phyloP scores from a whole-genome alignment of 441 rosid genomes.

The Pelargonium cotyledonis region DNA sequence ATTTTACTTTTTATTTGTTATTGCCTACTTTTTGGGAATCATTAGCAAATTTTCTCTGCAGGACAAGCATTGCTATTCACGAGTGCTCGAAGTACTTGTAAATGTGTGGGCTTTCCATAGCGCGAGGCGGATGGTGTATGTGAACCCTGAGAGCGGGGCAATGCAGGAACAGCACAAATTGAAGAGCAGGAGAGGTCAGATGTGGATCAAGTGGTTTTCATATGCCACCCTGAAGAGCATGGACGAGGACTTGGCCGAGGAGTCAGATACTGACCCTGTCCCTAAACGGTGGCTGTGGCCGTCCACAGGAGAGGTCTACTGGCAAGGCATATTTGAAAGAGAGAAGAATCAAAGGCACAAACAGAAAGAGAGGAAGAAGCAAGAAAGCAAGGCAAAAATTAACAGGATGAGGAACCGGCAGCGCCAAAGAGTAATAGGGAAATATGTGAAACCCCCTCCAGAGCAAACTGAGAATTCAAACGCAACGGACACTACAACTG shows the following conservation, averaged over 20 bases:
- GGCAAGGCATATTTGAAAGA: constrained; percentile 72
- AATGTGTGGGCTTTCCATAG: constrained; percentile 98
- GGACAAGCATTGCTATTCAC: constrained; percentile 89
- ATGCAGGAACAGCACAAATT: constrained; percentile 79
- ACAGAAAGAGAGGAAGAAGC: constrained; percentile 73
- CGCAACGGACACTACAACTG: constrained; percentile 20
- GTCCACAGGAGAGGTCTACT: constrained; percentile 74
- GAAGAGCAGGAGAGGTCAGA: constrained; percentile 51
- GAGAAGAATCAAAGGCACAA: constrained; percentile 52
- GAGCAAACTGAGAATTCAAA: constrained; percentile 38
- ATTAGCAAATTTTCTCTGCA: constrained; percentile 18
- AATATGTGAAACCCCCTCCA: constrained; percentile 67
- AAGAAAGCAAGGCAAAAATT: constrained; percentile 56
- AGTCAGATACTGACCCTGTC: constrained; percentile 70
- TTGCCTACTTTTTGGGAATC: background rate
- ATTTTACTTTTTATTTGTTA: background rate
- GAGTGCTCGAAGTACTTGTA: constrained; percentile 80
- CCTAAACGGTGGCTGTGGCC: constrained; percentile 87
- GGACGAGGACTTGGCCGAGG: constrained; percentile 91
- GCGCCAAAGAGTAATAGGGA: constrained; percentile 67
- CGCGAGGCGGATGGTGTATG: constrained; percentile 64
- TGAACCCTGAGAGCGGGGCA: constrained; percentile 62
- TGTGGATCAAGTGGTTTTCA: constrained; percentile 95
- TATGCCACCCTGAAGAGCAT: constrained; percentile 69
- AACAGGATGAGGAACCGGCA: constrained; percentile 54